Evolutionary conservation across 2,329 filamentous ascomycete genomes (phyloP).

Genomic region (Claviceps monticola): DNA sequence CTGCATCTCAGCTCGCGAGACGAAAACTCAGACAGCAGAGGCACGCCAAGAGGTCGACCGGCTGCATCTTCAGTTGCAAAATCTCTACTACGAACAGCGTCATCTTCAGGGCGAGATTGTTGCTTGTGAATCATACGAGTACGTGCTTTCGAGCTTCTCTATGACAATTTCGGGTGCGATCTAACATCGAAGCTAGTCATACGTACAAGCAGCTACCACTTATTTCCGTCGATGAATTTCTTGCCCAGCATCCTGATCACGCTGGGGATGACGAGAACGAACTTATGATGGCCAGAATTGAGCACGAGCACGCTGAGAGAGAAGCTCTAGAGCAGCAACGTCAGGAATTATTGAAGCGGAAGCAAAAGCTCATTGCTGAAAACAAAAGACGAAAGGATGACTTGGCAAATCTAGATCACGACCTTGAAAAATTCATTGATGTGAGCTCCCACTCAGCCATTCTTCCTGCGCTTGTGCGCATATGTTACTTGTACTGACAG

Average conservation of each 20-base stretch:
- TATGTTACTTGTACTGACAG: neutral
- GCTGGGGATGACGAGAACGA: conserved; percentile 59
- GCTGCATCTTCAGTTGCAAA: conserved; percentile 84
- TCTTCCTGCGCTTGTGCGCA: neutral
- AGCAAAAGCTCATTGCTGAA: conserved; percentile 48
- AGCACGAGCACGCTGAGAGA: conserved; percentile 76
- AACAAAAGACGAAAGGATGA: conserved; percentile 94
- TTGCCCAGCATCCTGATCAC: conserved; percentile 62
- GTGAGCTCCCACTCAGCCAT: conserved; percentile 30
- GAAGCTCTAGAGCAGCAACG: conserved; percentile 75
- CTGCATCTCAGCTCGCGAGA: conserved; percentile 67
- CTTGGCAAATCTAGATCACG: conserved; percentile 76
- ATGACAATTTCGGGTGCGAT: neutral
- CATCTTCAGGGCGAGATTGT: conserved; percentile 82
- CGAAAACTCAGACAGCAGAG: conserved; percentile 75
- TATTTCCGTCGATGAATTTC: conserved; percentile 70
- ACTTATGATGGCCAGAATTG: conserved; percentile 79
- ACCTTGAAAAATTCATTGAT: conserved; percentile 88
- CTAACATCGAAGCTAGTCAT: conserved; percentile 43
- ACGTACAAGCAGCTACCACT: conserved; percentile 78
- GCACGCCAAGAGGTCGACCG: conserved; percentile 82
- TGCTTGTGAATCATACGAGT: conserved; percentile 88
- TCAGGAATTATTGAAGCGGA: conserved; percentile 56
- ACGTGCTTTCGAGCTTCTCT: conserved; percentile 21
- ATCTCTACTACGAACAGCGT: conserved; percentile 89